These are phyloP conservation scores for Flaveria floridana DNA, from an alignment of 140 eudicot species.

Conservation along the genomic window DNA sequence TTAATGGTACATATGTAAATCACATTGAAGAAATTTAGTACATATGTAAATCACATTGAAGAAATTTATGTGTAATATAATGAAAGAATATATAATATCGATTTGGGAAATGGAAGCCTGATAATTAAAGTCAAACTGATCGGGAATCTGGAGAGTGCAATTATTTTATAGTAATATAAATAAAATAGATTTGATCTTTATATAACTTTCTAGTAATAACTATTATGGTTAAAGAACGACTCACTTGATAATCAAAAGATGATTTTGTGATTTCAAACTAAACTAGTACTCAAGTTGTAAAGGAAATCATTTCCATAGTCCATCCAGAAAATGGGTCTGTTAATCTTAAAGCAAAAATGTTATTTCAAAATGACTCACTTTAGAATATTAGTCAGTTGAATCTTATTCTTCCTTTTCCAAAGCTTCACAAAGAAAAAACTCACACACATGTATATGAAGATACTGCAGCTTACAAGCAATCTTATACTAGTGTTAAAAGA, in stretches of 20 bases:
- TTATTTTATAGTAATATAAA: neutral
- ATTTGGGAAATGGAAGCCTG: constrained; percentile 19
- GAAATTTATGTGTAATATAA: neutral
- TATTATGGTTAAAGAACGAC: neutral
- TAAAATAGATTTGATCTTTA: constrained; percentile 10
- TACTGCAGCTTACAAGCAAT: neutral
- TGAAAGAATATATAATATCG: neutral
- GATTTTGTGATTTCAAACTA: neutral
- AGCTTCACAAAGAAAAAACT: constrained; percentile 1
- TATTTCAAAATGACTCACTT: neutral
- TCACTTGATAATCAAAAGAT: neutral
- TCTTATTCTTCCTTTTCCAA: neutral
- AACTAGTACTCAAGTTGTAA: constrained; percentile 2
- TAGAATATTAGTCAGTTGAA: neutral
- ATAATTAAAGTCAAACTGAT: constrained; percentile 8
- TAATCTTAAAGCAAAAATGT: neutral
- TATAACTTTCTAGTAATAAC: constrained; percentile 2
- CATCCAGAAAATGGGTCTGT: neutral
- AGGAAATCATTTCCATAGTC: neutral
- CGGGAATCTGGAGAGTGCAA: constrained; percentile 9
- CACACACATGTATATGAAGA: neutral
- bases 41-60: neutral
- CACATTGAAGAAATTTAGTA: neutral
- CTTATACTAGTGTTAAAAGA: neutral
- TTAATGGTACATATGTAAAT: neutral